phyloP scores from a whole-genome alignment of 1,284 basidiomycete genomes.

The Fomitiporia mediterranea region DNA sequence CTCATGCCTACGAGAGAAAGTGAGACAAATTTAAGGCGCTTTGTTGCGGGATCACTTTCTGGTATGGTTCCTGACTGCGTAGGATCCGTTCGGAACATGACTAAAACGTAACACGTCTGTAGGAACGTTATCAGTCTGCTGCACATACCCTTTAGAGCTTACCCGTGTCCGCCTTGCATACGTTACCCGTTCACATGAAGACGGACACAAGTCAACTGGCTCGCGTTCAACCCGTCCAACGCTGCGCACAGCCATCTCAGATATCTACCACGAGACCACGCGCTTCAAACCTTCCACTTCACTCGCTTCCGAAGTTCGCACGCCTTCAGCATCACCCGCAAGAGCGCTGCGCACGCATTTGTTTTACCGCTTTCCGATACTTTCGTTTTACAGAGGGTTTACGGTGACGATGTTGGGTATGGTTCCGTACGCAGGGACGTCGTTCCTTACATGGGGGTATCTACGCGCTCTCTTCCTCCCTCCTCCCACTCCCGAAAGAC shows the following conservation, averaged over 20 bases:
- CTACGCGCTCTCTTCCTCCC: conserved; percentile 67
- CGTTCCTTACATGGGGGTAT: conserved; percentile 90
- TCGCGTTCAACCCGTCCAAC: conserved; percentile 36
- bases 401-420: conserved; percentile 88
- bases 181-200: conserved; percentile 51
- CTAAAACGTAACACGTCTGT: not conserved
- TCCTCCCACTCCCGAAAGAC: conserved; percentile 24
- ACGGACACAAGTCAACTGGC: conserved; percentile 14
- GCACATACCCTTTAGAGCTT: conserved; percentile 94
- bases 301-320: conserved; percentile 20
- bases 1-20: conserved; percentile 81
- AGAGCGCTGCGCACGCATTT: conserved; percentile 27
- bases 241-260: conserved; percentile 51
- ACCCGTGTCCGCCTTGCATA: conserved; percentile 95
- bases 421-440: conserved; percentile 95
- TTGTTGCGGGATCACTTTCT: conserved; percentile 84
- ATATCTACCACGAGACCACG: conserved; percentile 70
- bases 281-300: conserved; percentile 24
- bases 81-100: not conserved
- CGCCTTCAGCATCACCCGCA: conserved; percentile 1
- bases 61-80: conserved; percentile 43
- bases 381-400: conserved; percentile 97
- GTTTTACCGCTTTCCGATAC: conserved; percentile 59
- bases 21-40: conserved; percentile 82
- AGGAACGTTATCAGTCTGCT: conserved; percentile 86